Evolutionary conservation across 2,329 filamentous ascomycete genomes (phyloP).

Genomic region (Cladophialophora yegresii): DNA sequence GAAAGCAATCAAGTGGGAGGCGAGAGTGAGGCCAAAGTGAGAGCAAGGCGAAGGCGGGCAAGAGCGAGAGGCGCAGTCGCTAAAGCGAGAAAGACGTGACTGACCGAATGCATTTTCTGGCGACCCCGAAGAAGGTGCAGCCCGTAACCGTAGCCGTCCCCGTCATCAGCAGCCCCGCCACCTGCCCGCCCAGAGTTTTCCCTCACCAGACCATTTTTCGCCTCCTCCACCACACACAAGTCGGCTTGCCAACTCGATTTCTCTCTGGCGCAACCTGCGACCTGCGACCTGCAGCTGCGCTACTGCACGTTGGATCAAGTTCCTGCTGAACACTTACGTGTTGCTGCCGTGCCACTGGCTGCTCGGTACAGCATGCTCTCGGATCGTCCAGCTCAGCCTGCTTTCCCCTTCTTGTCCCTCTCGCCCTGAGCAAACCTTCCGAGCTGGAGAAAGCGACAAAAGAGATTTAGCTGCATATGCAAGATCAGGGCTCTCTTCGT

Average conservation of each 20-base stretch:
- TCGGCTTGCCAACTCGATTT: background rate
- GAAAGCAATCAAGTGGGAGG: conserved; percentile 9
- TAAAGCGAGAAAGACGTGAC: background rate
- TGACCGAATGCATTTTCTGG: conserved; percentile 4
- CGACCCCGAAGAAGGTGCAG: background rate
- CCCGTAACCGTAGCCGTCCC: background rate
- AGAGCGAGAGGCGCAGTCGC: conserved; percentile 7
- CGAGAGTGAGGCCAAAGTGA: conserved; percentile 2
- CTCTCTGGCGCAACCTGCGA: background rate
- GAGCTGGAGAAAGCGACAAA: conserved; percentile 15
- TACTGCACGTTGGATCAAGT: conserved; percentile 29
- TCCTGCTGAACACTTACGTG: conserved; percentile 11
- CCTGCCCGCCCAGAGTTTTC: conserved; percentile 5
- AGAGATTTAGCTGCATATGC: conserved; percentile 33
- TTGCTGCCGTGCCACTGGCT: conserved; percentile 17
- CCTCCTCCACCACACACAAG: background rate
- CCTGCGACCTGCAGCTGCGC: conserved; percentile 18
- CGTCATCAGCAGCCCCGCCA: conserved; percentile 1
- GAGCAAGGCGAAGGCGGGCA: background rate
- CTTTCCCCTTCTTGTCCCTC: conserved; percentile 14
- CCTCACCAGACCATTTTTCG: conserved; percentile 3
- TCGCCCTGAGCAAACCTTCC: conserved; percentile 6
- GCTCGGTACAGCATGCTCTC: conserved; percentile 10
- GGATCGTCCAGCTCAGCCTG: conserved; percentile 30
- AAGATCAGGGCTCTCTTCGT: conserved; percentile 24